These are phyloP conservation scores for Micractinium sp. DNA, from an alignment of 139 green algal genomes.

Conservation along the genomic window DNA sequence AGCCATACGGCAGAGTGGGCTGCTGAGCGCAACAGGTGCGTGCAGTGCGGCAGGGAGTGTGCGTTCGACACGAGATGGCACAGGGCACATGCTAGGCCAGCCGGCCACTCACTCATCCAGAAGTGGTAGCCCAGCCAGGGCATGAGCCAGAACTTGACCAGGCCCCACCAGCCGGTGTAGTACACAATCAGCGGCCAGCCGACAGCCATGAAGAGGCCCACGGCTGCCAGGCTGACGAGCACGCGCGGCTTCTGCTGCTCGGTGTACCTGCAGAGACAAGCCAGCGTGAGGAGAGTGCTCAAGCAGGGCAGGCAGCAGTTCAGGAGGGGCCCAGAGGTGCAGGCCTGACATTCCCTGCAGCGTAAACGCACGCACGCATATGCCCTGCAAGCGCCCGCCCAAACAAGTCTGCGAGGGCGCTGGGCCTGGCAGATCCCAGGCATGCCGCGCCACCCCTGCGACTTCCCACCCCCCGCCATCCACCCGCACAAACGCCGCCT, in stretches of 20 bases:
- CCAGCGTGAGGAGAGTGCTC: background rate
- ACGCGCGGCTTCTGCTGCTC: conserved; percentile 82
- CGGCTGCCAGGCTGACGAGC: conserved; percentile 77
- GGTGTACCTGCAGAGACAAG: conserved; percentile 77
- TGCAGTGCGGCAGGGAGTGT: no score
- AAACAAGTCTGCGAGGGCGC: no score
- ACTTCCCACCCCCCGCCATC: no score
- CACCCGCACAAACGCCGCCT: background rate
- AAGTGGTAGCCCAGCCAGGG: conserved; percentile 99
- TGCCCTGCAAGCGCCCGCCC: no score
- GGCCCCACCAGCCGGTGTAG: conserved; percentile 72
- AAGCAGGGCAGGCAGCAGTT: no score
- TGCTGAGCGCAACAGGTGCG: no score
- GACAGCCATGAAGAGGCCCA: conserved; percentile 70
- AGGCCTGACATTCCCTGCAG: no score
- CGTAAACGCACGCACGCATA: no score
- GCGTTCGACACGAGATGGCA: background rate
- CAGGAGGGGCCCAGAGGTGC: no score
- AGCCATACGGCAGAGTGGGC: no score
- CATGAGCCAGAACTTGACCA: conserved; percentile 98
- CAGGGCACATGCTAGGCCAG: background rate
- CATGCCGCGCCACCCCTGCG: no score
- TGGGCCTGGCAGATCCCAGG: no score
- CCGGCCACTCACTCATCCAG: conserved; percentile 84
- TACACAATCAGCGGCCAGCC: conserved; percentile 78